Percentiles rank a stretch among this genome's conserved stretches.
These are phyloP conservation scores for Puya raimondii DNA, from an alignment of 176 grass and related monocot genomes.

Conservation along the genomic window DNA sequence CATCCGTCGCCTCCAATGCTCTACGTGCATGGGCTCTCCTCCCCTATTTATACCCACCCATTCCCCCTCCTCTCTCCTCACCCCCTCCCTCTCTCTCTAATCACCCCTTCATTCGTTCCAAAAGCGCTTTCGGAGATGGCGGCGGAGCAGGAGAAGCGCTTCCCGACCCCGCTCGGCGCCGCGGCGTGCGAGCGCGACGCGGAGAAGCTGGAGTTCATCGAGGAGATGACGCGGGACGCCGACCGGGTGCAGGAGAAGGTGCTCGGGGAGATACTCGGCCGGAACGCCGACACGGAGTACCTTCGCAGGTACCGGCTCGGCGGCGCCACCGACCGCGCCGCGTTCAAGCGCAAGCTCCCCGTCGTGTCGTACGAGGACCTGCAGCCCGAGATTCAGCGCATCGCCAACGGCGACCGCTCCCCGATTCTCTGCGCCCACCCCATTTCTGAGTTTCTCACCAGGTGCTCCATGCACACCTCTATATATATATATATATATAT, in stretches of 20 bases:
- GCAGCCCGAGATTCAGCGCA: conserved; percentile 74
- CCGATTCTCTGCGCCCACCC: conserved; percentile 70
- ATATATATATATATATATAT: background rate
- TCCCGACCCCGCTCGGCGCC: background rate
- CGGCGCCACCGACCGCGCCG: conserved; percentile 38
- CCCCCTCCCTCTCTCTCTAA: background rate
- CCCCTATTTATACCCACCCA: conserved; percentile 43
- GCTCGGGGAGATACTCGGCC: conserved; percentile 54
- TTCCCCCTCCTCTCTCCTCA: background rate
- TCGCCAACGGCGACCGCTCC: conserved; percentile 89
- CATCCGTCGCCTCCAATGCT: background rate
- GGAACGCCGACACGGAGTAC: conserved; percentile 79
- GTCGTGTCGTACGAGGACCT: conserved; percentile 84
- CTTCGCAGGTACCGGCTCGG: conserved; percentile 57
- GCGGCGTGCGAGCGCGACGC: conserved; percentile 56
- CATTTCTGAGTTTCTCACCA: conserved; percentile 93
- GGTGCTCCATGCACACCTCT: conserved; percentile 14
- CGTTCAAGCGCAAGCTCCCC: conserved; percentile 66
- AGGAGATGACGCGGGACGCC: conserved; percentile 52
- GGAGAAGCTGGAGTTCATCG: conserved; percentile 81
- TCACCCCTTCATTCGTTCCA: background rate
- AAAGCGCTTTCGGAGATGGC: background rate
- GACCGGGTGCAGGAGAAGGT: conserved; percentile 56
- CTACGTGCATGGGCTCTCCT: conserved; percentile 57
- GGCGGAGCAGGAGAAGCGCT: conserved; percentile 5